Conservation (phyloP, 1,284 basidiomycete genomes). For the Boletus mariae region DNA sequence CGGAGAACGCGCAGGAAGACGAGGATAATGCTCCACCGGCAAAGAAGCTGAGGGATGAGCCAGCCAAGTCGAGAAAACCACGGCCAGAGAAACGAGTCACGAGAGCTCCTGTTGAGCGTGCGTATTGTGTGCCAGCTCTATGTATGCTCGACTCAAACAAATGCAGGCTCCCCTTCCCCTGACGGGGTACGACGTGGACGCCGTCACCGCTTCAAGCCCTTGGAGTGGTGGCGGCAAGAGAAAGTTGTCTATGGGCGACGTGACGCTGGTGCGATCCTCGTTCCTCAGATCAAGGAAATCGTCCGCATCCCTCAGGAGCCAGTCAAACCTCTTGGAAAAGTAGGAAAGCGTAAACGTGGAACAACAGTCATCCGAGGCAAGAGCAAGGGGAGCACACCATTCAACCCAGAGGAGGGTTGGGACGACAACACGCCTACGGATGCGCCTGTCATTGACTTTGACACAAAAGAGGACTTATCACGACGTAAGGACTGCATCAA, state of each 20-base stretch:
- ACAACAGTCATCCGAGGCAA: conserved; percentile 35
- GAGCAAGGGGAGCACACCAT: conserved; percentile 39
- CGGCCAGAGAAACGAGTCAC: conserved; percentile 24
- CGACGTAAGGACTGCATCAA: conserved; percentile 54
- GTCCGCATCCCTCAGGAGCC: conserved; percentile 72
- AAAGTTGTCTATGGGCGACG: conserved; percentile 76
- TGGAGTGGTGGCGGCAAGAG: conserved; percentile 95
- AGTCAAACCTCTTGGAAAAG: conserved; percentile 50
- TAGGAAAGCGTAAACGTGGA: conserved; percentile 41
- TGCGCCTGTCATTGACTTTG: conserved; percentile 71
- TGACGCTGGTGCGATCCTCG: conserved; percentile 51
- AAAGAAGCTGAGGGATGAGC: conserved; percentile 32
- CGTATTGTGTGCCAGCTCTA: not conserved
- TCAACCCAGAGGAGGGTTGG: conserved; percentile 80
- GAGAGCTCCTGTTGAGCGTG: conserved; percentile 21
- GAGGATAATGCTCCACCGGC: conserved; percentile 32
- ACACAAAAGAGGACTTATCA: conserved; percentile 54
- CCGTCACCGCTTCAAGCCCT: conserved; percentile 70
- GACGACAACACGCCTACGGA: conserved; percentile 74
- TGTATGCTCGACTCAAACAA: conserved; percentile 10
- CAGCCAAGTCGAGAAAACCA: conserved; percentile 36
- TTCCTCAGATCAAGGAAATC: conserved; percentile 81
- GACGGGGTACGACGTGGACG: conserved; percentile 73
- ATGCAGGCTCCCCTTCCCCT: conserved; percentile 27
- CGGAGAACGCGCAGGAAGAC: conserved; percentile 40